Base-by-base conservation (phyloP, 148 eudicot genomes). In the Chenopodium quinoa region DNA sequence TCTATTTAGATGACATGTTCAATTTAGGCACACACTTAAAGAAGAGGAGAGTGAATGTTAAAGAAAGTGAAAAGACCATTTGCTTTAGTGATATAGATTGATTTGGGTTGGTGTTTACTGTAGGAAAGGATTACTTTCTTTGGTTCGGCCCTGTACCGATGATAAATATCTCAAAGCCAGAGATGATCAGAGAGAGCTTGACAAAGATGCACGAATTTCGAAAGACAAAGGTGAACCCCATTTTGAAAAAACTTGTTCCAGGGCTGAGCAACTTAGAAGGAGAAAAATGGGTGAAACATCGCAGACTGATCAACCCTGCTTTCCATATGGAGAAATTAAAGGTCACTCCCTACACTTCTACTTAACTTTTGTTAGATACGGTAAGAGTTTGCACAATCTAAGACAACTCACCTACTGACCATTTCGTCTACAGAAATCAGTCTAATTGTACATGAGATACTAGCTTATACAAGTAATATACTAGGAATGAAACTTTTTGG, bases 261-360 rank as follows among this genome's bases (percentile, higher is more conserved):
- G 84, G 84, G 23, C 11, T 77, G 34, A 63, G 71, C 23, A 76
- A 13, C 34, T 71, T 47, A n/a, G 76, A 82, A 22, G 80, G 80
- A 0, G 76, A 82, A 14, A 77, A 76, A 58, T 82, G 84, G 84
- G 80, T 66, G 9, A 62, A 82, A 71, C 84, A 82, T 70, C 44
- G 84, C 3, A 82, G 66, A 62, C 44, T 82, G 50, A 75, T 81
- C 17, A 81, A 32, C 67, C 83, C 84, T 29, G 84, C 60, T 17
- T 56, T 56, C 60, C 60, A 56, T 56, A 16, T 56, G 60, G 60
- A 56, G 60, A 56, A 56, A 27, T 62, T 82, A 4, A 82, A 82
- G 84, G 84, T 81, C 60, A 56, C 52, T 48, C 11, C 14, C 52
- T 48, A 48, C 11, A 48, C 11, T 48, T 10, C 1, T 48, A 48